Evolutionary conservation across 345 rosid species (phyloP), one percentile per base, ranked within the genome.

Genomic region (Limnanthes douglasii): DNA sequence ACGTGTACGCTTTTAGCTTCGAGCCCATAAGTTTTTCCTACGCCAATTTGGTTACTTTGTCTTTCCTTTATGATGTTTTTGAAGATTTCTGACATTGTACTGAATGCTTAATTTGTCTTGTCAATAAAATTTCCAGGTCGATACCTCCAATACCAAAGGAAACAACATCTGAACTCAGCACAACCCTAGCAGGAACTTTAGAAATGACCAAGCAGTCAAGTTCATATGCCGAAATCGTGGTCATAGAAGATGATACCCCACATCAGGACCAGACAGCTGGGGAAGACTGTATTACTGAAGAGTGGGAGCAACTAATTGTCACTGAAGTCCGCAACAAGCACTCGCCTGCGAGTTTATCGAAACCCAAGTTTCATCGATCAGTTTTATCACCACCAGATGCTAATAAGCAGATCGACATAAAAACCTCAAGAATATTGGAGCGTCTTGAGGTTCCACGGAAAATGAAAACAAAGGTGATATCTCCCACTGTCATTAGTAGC

Each of bases 261-360:
- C 40, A 21, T 28, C 17, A 53, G 25, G 60, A 49, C 20, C 34
- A n/a, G 33, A 50, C 32, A 9, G 51, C 39, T 8, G 45, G 20
- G 11, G 67, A 8, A 15, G 46, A 48, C 38, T 57, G 61, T 12
- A 69, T 73, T 26, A 49, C 78, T 24, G 78, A 86, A 51, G 97
- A 86, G 67, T 78, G 97, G 97, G 92, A 82, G 52, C 85, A 65
- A 53, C 62, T 86, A 24, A 67, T 78, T 45, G 76, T 72, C 41
- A 63, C 36, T 31, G 94, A 66, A 55, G 44, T 43, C 50, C 68
- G 60, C 17, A 45, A 37, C 31, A 56, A 43, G 52, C 41, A 50
- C 55, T 56, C 74, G 45, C 76, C 81, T 24, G 42, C 65, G 16
- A 54, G 56, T 48, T 21, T 19, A 44, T 43, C 76, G 27, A 62